Base-by-base conservation (phyloP, 371 early-diverging fungal genomes). In the Cokeromyces recurvatus region DNA sequence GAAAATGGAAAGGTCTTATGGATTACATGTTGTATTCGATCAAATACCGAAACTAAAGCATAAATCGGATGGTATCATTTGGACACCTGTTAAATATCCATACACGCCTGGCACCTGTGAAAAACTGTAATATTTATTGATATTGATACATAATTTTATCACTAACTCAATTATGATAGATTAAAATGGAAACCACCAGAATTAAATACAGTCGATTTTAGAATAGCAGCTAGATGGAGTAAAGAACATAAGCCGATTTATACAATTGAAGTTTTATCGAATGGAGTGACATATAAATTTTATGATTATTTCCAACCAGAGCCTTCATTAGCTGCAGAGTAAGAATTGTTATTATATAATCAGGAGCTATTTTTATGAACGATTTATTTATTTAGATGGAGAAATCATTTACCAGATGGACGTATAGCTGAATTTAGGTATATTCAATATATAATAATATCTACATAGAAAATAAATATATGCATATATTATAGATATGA, bases 161-260 rank as follows among this genome's bases (percentile, higher is more conserved):
- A 2, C 44, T 32, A 24, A 15, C 1, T 16, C 32, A 27, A 21
- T 32, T 19, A 23, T 44, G 14, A 4, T 69, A 89, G 90, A 52
- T 61, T 94, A 11, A 94, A 94, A 60, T 96, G 96, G 96, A 94
- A 94, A 61, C 91, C 94, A 19, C 78, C 86, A 2, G 83, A 87
- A 10, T 73, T 85, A 36, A 90, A 87, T 53, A 88, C 93, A 2
- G 88, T 89, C 11, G 91, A 94, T 64, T 94, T 95, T 55, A 71
- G 74, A 43, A 77, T 86, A 32, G 61, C 73, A 20, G 79, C 79
- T 6, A 64, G 59, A 2, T 66, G 64, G 59, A 83, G 76, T 51
- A 81, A 71, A 46, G 84, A 87, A 27, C 75, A 78, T 27, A 85
- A 87, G 45, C 81, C 83, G 0, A 64, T 79, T 16, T 87, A 85